Conservation (phyloP, 371 early-diverging fungal species). For the Mortierella sp. region DNA sequence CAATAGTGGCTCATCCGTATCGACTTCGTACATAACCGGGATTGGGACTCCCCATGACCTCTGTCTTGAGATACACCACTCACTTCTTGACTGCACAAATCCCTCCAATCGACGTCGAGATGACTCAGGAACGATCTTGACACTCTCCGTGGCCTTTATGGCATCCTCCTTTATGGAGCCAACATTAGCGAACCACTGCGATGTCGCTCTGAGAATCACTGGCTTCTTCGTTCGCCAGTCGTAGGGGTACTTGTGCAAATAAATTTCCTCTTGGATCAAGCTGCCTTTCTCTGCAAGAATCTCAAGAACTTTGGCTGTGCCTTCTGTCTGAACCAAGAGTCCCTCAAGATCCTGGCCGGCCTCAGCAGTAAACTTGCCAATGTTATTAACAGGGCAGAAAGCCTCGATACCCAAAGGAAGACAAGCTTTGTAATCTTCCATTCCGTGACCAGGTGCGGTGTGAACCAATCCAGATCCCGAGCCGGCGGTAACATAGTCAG, state of each 20-base stretch:
- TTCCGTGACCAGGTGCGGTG: conserved; percentile 96
- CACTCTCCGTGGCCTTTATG: conserved; percentile 66
- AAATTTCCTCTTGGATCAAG: conserved; percentile 84
- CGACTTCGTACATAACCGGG: conserved; percentile 79
- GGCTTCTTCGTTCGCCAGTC: conserved; percentile 96
- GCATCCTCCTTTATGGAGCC: conserved; percentile 72
- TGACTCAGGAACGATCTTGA: conserved; percentile 75
- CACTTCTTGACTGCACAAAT: conserved; percentile 77
- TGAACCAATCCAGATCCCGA: conserved; percentile 92
- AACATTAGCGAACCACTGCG: conserved; percentile 93
- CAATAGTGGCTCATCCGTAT: conserved; percentile 74
- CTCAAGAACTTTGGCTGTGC: conserved; percentile 58
- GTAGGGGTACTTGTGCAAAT: conserved; percentile 90
- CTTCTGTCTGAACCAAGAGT: conserved; percentile 72
- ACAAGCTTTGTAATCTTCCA: conserved; percentile 92
- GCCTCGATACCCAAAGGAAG: conserved; percentile 68
- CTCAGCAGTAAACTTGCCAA: conserved; percentile 82
- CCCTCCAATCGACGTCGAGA: conserved; percentile 72
- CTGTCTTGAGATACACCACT: conserved; percentile 96
- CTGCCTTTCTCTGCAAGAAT: conserved; percentile 28
- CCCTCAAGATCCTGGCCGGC: conserved; percentile 75
- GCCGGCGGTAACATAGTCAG: conserved; percentile 83
- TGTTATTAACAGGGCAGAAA: conserved; percentile 82
- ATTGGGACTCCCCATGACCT: conserved; percentile 59
- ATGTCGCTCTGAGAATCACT: conserved; percentile 86